Evolutionary conservation across 805 yeast species (phyloP).

Genomic region (Cyberlindnera xishuangbannaensis): DNA sequence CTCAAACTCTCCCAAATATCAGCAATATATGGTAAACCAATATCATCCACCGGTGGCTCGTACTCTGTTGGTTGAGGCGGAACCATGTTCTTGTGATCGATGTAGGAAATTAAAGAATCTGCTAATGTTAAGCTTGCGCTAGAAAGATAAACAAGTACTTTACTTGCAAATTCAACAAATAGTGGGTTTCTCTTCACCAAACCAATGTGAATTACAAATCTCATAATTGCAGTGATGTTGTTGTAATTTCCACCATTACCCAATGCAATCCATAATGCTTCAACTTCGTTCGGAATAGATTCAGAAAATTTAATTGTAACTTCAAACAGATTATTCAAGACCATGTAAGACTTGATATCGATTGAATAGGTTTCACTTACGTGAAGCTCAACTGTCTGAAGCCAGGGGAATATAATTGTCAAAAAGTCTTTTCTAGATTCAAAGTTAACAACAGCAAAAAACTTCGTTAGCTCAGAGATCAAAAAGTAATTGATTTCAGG

Average conservation of each 20-base stretch:
- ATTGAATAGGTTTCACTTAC: constrained; percentile 33
- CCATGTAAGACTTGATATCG: constrained; percentile 52
- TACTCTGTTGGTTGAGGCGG: constrained; percentile 47
- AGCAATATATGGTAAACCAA: constrained; percentile 68
- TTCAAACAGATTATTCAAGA: constrained; percentile 73
- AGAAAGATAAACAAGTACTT: constrained; percentile 74
- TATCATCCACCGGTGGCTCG: constrained; percentile 29
- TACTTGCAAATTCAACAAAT: constrained; percentile 75
- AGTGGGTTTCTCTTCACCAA: constrained; percentile 62
- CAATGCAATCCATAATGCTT: constrained; percentile 93
- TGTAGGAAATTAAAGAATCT: constrained; percentile 59
- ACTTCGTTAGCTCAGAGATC: constrained; percentile 67
- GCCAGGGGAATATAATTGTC: constrained; percentile 85
- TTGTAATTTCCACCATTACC: constrained; percentile 63
- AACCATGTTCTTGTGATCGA: constrained; percentile 87
- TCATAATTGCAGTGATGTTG: constrained; percentile 69
- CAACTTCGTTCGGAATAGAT: constrained; percentile 77
- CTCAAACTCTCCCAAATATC: constrained; percentile 55
- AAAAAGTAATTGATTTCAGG: constrained; percentile 56
- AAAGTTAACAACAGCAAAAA: constrained; percentile 53
- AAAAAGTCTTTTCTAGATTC: constrained; percentile 71
- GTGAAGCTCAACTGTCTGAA: constrained; percentile 71
- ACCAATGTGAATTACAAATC: constrained; percentile 63
- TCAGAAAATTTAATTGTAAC: constrained; percentile 76
- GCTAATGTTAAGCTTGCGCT: constrained; percentile 45